These are phyloP conservation scores for Silybum marianum DNA, from an alignment of 129 eudicot genomes.

Conservation along the genomic window DNA sequence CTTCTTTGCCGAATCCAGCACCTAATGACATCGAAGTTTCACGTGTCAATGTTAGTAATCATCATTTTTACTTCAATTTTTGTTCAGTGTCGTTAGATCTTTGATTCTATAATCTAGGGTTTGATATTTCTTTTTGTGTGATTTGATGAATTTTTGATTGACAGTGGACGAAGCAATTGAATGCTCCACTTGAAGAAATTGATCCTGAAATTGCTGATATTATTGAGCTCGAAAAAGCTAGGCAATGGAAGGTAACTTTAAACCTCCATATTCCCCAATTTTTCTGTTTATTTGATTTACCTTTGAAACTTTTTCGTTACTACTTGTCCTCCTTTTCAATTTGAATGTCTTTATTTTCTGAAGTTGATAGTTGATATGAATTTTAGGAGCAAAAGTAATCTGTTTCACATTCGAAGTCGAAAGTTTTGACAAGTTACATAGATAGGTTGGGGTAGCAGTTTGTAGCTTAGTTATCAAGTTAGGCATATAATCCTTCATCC, in stretches of 20 bases:
- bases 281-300: background rate
- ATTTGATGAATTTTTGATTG: slow-evolving; percentile 14
- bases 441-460: background rate
- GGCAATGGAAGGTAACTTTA: slow-evolving; percentile 90
- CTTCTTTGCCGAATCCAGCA: slow-evolving; percentile 68
- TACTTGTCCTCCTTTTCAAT: background rate
- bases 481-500: background rate
- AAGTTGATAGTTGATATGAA: background rate
- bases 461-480: background rate
- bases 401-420: background rate
- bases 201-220: slow-evolving; percentile 94
- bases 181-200: slow-evolving; percentile 80
- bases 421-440: background rate
- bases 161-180: slow-evolving; percentile 94
- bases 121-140: background rate
- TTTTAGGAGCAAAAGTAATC: background rate
- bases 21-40: slow-evolving; percentile 45
- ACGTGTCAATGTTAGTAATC: slow-evolving; percentile 50
- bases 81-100: background rate
- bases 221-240: slow-evolving; percentile 90
- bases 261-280: background rate
- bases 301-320: background rate
- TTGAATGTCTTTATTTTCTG: background rate
- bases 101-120: slow-evolving; percentile 4
- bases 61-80: background rate